phyloP scores from a whole-genome alignment of 1,284 basidiomycete genomes.

The Ustilago sp. region DNA sequence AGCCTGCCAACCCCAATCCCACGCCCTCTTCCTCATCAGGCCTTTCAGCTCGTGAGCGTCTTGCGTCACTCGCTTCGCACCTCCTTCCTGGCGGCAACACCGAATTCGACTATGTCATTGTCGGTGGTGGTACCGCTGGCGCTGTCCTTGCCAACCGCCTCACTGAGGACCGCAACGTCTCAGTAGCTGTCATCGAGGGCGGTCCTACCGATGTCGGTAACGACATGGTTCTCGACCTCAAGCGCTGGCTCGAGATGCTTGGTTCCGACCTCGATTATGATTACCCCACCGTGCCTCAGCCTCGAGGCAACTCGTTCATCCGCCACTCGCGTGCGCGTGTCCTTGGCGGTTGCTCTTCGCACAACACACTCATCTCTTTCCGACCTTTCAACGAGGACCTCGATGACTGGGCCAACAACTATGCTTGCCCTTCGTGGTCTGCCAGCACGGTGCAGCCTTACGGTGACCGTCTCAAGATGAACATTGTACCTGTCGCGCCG shows the following conservation, averaged over 20 bases:
- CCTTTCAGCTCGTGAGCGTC: slow-evolving; percentile 53
- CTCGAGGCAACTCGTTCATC: slow-evolving; percentile 70
- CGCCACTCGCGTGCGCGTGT: slow-evolving; percentile 69
- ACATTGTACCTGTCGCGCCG: slow-evolving; percentile 68
- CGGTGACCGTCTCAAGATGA: slow-evolving; percentile 68
- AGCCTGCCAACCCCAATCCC: slow-evolving; percentile 30
- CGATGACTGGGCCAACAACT: slow-evolving; percentile 67
- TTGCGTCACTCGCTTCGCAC: slow-evolving; percentile 64
- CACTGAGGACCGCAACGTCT: slow-evolving; percentile 66
- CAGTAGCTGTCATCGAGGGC: slow-evolving; percentile 69
- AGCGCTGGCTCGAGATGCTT: slow-evolving; percentile 69
- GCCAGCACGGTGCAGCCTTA: slow-evolving; percentile 65
- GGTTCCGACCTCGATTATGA: slow-evolving; percentile 69
- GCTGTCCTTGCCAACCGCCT: slow-evolving; percentile 69
- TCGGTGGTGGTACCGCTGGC: slow-evolving; percentile 69
- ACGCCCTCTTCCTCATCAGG: slow-evolving; percentile 23
- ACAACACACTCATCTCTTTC: slow-evolving; percentile 70
- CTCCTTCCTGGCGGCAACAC: slow-evolving; percentile 56
- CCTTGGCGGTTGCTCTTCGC: slow-evolving; percentile 69
- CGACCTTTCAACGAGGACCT: slow-evolving; percentile 69
- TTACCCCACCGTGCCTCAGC: slow-evolving; percentile 68
- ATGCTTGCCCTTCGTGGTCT: slow-evolving; percentile 66
- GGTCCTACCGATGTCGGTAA: slow-evolving; percentile 66
- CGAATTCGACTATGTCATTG: slow-evolving; percentile 69
- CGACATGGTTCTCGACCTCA: slow-evolving; percentile 68